phyloP scores from a whole-genome alignment of 805 yeast genomes.

The Saturnispora besseyi region DNA sequence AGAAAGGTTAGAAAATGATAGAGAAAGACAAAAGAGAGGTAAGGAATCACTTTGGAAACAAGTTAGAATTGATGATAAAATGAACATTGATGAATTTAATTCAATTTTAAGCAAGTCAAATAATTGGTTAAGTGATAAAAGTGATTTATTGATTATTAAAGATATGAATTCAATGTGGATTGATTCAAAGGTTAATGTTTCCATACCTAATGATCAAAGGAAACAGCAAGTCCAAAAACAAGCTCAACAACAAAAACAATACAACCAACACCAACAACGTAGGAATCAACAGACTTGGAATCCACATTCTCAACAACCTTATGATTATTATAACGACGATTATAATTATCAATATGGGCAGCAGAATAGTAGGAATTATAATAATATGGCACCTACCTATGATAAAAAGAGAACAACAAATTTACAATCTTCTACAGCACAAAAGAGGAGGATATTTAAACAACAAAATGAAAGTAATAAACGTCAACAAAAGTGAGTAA shows the following conservation, averaged over 20 bases:
- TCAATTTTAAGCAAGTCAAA: conserved; percentile 18
- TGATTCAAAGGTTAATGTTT: conserved; percentile 6
- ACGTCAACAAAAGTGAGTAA: neutral
- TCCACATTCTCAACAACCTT: neutral
- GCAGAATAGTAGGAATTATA: neutral
- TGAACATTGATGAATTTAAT: conserved; percentile 27
- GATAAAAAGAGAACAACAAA: neutral
- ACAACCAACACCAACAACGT: neutral
- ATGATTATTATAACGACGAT: neutral
- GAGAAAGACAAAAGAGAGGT: conserved; percentile 80
- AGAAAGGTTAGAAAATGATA: conserved; percentile 81
- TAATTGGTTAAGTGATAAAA: conserved; percentile 2
- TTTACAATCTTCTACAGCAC: neutral
- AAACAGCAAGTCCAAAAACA: neutral
- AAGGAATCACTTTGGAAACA: conserved; percentile 78
- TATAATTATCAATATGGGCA: neutral
- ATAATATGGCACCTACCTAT: neutral
- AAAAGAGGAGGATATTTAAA: neutral
- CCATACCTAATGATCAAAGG: neutral
- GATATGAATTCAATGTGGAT: conserved; percentile 7
- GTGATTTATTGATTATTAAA: conserved; percentile 4
- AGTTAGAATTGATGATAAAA: conserved; percentile 30
- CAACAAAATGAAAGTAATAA: neutral
- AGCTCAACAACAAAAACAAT: neutral
- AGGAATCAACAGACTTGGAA: neutral